Evolutionary conservation across 768 basidiomycete species (phyloP).

Genomic region (Lentinula lateritia): DNA sequence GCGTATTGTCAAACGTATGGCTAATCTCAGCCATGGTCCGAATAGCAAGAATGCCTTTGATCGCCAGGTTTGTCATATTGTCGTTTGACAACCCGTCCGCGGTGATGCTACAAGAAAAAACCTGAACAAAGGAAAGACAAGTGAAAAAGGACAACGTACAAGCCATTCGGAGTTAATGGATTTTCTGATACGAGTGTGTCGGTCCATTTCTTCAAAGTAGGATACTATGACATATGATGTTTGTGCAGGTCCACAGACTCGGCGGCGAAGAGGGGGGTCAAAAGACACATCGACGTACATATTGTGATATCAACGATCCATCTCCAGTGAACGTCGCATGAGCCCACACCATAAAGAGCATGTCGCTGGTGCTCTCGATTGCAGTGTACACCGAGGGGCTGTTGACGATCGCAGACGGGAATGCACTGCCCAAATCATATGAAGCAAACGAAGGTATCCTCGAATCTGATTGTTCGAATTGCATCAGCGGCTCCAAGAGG

Average conservation of each 20-base stretch:
- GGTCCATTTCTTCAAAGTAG: conserved; percentile 2
- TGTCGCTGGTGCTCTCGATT: conserved; percentile 2
- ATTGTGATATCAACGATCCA: conserved; percentile 1
- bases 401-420: conserved; percentile 1
- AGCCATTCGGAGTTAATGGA: conserved; percentile 7
- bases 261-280: not conserved
- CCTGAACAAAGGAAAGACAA: not conserved
- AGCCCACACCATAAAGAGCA: conserved; percentile 9
- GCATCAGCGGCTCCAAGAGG: conserved; percentile 14
- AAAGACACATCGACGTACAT: conserved; percentile 6
- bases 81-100: conserved; percentile 1
- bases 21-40: conserved; percentile 11
- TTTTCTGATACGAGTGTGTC: not conserved
- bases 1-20: not conserved
- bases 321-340: conserved; percentile 9
- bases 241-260: no score
- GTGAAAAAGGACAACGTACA: not conserved
- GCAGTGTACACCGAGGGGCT: not conserved
- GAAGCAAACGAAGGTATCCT: conserved; percentile 12
- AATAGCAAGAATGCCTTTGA: conserved; percentile 12
- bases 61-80: conserved; percentile 11
- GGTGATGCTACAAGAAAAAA: not conserved
- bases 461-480: conserved; percentile 12
- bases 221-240: not conserved
- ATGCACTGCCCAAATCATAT: conserved; percentile 14